A percentile compares a stretch with the other conserved stretches of the same genome.
phyloP scores from a whole-genome alignment of 306 rosid genomes.

The Malus sylvestris region DNA sequence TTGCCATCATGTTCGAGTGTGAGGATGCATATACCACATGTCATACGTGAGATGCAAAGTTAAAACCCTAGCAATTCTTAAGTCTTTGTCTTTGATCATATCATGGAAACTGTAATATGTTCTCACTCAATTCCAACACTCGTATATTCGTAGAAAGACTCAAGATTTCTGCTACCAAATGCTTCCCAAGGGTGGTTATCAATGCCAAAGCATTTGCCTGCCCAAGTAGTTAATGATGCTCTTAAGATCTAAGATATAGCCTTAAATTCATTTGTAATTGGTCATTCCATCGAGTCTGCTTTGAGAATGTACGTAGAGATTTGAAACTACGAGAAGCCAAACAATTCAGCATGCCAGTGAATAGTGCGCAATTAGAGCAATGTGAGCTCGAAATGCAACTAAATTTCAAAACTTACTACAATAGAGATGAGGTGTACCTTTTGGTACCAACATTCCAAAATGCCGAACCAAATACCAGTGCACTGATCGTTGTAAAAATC shows the following conservation, averaged over 20 bases:
- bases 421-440: constrained; percentile 42
- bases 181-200: background rate
- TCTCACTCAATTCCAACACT: background rate
- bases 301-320: background rate
- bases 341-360: background rate
- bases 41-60: background rate
- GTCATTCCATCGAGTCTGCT: background rate
- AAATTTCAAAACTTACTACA: background rate
- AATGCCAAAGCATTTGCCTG: background rate
- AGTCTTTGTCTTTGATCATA: background rate
- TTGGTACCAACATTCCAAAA: constrained; percentile 70
- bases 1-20: background rate
- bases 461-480: constrained; percentile 56
- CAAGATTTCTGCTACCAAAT: background rate
- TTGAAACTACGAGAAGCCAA: background rate
- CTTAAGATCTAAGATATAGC: background rate
- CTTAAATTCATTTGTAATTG: background rate
- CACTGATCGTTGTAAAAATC: constrained; percentile 57
- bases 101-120: background rate
- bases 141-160: background rate
- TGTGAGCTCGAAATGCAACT: background rate
- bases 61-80: no score
- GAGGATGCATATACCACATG: background rate
- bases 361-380: background rate
- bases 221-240: background rate